A percentile compares a stretch with the other conserved stretches of the same genome.
These are phyloP conservation scores for Solanum dulcamara DNA, from an alignment of 257 asterid species.

Conservation along the genomic window DNA sequence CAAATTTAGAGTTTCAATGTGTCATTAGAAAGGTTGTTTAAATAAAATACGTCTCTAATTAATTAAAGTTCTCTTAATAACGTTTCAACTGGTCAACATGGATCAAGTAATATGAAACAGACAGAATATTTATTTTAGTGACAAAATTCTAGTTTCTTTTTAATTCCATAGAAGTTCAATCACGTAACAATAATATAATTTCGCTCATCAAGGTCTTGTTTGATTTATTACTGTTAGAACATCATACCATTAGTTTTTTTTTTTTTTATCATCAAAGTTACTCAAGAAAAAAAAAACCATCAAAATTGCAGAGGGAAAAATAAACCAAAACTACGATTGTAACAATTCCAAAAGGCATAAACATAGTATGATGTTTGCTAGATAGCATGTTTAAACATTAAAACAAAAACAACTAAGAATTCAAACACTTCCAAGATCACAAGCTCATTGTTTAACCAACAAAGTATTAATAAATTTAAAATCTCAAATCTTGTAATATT, in stretches of 20 bases:
- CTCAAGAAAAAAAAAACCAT: not conserved
- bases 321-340: not conserved
- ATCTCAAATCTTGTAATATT: not conserved
- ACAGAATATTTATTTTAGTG: not conserved
- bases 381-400: not conserved
- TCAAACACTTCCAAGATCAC: not conserved
- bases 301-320: not conserved
- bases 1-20: not conserved
- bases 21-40: not conserved
- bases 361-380: not conserved
- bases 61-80: no score
- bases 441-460: not conserved
- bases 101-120: no score
- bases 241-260: not conserved
- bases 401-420: not conserved
- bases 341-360: not conserved
- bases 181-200: no score
- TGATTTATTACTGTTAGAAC: not conserved
- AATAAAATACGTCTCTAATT: no score
- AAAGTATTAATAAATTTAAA: not conserved
- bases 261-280: not conserved
- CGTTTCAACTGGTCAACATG: no score
- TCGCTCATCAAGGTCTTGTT: no score
- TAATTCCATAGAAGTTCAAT: not conserved
- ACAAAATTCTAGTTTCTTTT: not conserved